Evolutionary conservation across 805 yeast species (phyloP), one percentile per base, ranked within the genome.

Genomic region (Grigorovia transvaalensis): DNA sequence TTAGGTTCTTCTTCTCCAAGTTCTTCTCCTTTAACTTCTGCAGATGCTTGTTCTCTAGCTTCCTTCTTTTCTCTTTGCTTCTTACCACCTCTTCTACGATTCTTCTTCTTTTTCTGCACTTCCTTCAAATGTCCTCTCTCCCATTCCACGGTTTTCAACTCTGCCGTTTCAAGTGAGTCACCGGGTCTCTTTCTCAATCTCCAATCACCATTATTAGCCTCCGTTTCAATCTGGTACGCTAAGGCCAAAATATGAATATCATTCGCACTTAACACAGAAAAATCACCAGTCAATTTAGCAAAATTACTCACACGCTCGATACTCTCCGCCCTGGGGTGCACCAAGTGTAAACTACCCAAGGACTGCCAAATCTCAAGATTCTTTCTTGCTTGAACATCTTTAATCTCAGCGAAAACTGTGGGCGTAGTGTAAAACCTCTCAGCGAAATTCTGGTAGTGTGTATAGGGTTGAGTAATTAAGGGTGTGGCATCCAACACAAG

Each of bases 401-500:
- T 82, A 64, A 93, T 81, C 71, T 93, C 99, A 33, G 77, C 74
- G 60, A 77, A 80, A 17, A 93, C 98, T 1, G 96, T 90, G 13
- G 98, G 97, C 1, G 97, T 88, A 13, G 97, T 90, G 66, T 74
- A 85, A 62, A 87, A 87, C n/a, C 70, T 67, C 17, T 76, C 68
- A 0, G 96, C 97, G 63, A 76, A 79, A 56, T 78, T 79, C 60
- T 82, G 81, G 46, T 93, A 73, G 19, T 82, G 78, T 2, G 89
- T 76, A 12, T 86, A 87, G 5, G 93, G 76, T 61, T 88, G 95
- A 1, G 95, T 85, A 59, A 93, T 85, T 58, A 93, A 72, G 6
- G 99, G 99, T 49, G 96, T 93, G 2, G 99, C 98, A 76, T 93
- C 99, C 57, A 93, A 75, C 38, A 88, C 86, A 52, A 95, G 73